Percentiles rank a stretch among this genome's conserved stretches.
These are phyloP conservation scores for Elaeis guineensis DNA, from an alignment of 176 grass and related monocot species.

Conservation along the genomic window DNA sequence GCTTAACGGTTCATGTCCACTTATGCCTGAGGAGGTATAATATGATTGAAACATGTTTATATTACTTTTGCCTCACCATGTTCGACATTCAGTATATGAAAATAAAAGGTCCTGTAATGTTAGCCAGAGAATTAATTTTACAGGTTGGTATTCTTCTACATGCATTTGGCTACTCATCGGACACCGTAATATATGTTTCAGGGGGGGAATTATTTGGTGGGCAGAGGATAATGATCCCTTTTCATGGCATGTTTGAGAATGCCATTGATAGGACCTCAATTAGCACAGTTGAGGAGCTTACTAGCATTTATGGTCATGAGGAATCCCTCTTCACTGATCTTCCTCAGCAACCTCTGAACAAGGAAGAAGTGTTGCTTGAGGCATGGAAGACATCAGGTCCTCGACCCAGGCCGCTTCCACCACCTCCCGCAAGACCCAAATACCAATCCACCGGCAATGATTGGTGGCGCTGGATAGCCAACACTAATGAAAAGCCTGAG, in stretches of 20 bases:
- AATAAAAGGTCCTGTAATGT: background rate
- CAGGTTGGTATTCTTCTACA: constrained; percentile 5
- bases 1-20: background rate
- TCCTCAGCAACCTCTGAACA: too few relatives aligned
- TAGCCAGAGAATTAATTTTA: constrained; percentile 7
- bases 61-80: too few relatives aligned
- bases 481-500: background rate
- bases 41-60: background rate
- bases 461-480: background rate
- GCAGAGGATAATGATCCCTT: constrained; percentile 1
- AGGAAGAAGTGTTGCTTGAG: background rate
- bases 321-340: too few relatives aligned
- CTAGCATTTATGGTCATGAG: too few relatives aligned
- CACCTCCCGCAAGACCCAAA: too few relatives aligned
- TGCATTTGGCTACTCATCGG: constrained; percentile 4
- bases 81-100: too few relatives aligned
- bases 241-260: constrained; percentile 3
- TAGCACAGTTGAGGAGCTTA: too few relatives aligned
- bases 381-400: background rate
- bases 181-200: constrained; percentile 6
- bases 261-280: background rate
- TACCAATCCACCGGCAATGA: too few relatives aligned
- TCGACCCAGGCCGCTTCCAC: too few relatives aligned
- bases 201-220: constrained; percentile 1
- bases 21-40: background rate